Evolutionary conservation across 2,329 filamentous ascomycete genomes (phyloP).

Genomic region (Calonectria pauciramosa): DNA sequence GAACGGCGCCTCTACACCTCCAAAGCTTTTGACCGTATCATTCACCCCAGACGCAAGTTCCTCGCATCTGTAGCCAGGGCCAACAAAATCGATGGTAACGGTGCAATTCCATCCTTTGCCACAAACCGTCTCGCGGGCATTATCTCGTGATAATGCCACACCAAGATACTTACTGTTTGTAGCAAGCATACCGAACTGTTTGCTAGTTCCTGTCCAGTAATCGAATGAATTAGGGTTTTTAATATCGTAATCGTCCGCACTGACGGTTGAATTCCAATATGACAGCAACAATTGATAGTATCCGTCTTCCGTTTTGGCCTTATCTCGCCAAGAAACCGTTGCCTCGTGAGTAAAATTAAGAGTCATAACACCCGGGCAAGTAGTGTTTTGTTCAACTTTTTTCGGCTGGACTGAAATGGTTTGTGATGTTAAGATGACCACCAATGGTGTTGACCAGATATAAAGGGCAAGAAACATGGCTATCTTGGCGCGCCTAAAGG

Average conservation of each 20-base stretch:
- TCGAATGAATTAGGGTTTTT: conserved; percentile 22
- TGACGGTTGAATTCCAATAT: conserved; percentile 34
- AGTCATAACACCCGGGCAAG: conserved; percentile 36
- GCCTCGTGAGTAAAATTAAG: conserved; percentile 42
- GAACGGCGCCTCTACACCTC: conserved; percentile 35
- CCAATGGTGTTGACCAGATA: conserved; percentile 42
- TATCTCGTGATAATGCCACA: conserved; percentile 27
- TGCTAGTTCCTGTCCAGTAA: conserved; percentile 33
- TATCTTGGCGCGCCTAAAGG: conserved; percentile 40
- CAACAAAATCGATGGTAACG: conserved; percentile 36
- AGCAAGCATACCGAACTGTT: conserved; percentile 26
- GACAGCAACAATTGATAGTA: conserved; percentile 33
- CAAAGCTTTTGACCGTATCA: conserved; percentile 29
- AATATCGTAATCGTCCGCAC: background rate
- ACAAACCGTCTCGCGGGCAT: conserved; percentile 32
- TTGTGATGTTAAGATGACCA: conserved; percentile 43
- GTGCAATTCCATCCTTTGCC: conserved; percentile 43
- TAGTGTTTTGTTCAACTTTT: conserved; percentile 21
- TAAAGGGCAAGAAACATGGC: conserved; percentile 44
- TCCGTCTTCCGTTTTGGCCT: background rate
- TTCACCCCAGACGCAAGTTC: conserved; percentile 28
- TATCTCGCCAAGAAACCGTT: conserved; percentile 27
- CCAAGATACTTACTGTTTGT: conserved; percentile 26
- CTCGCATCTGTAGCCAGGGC: conserved; percentile 39
- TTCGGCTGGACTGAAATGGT: conserved; percentile 38